A percentile compares a stretch with the other conserved stretches of the same genome.
These are phyloP conservation scores for Podospora appendiculata DNA, from an alignment of 495 filamentous ascomycete species.

Conservation along the genomic window DNA sequence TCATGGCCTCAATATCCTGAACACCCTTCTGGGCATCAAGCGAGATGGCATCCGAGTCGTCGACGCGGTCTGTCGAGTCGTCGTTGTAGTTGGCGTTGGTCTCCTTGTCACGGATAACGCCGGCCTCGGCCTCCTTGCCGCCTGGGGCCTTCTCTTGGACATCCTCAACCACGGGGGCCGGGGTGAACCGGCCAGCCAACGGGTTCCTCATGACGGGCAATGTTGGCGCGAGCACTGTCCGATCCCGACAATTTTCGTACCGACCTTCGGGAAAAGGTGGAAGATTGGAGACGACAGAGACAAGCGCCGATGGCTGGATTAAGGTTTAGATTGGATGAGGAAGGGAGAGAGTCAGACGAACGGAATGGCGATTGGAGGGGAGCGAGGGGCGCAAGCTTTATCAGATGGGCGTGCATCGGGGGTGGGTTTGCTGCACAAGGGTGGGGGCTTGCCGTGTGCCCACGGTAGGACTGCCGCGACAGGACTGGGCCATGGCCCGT, in stretches of 20 bases:
- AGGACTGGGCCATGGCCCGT: not conserved
- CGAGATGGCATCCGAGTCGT: constrained; percentile 12
- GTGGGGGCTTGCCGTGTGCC: too few species aligned
- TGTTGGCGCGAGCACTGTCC: not conserved
- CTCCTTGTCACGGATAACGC: not conserved
- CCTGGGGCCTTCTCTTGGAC: constrained; percentile 2
- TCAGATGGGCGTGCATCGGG: constrained; percentile 1
- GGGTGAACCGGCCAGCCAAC: not conserved
- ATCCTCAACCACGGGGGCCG: constrained; percentile 12
- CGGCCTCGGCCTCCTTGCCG: constrained; percentile 13
- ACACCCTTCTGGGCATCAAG: constrained; percentile 15
- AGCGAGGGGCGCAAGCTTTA: constrained; percentile 1
- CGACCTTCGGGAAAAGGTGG: not conserved
- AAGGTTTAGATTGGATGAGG: not conserved
- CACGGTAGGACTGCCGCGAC: not conserved
- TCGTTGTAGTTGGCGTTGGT: constrained; percentile 5
- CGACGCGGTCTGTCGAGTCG: too few species aligned
- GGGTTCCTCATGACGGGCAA: not conserved
- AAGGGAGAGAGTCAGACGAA: not conserved
- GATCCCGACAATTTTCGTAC: not conserved
- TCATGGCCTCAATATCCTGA: constrained; percentile 18
- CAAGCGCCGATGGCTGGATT: not conserved
- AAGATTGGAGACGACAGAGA: not conserved
- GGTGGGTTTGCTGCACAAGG: not conserved
- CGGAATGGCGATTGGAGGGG: not conserved